Evolutionary conservation across 2,329 filamentous ascomycete genomes (phyloP).

Genomic region (Ceratocystis diversiconidia): DNA sequence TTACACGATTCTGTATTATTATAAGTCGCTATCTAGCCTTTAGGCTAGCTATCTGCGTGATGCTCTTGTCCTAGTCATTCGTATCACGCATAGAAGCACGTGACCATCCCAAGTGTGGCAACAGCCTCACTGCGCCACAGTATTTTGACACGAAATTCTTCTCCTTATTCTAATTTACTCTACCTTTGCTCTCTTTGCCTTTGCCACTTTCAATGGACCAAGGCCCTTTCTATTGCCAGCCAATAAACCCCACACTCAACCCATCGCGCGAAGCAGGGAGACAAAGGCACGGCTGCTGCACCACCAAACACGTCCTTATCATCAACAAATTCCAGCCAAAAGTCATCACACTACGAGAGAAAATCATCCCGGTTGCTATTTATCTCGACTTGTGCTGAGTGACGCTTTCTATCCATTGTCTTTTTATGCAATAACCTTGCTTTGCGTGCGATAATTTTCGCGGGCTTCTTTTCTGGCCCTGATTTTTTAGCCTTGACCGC

Average conservation of each 20-base stretch:
- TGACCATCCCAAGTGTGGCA: background rate
- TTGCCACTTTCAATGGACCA: background rate
- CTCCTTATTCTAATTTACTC: background rate
- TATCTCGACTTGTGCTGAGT: background rate
- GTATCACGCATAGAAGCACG: background rate
- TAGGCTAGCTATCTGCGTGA: too few relatives aligned
- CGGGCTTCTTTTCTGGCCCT: background rate
- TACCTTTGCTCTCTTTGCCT: background rate
- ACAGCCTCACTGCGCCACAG: background rate
- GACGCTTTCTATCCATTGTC: background rate
- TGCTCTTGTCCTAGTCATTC: background rate
- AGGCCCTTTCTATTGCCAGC: background rate
- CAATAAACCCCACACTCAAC: slow-evolving; percentile 10
- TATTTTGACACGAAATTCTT: background rate
- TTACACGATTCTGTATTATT: too few relatives aligned
- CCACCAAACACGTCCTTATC: slow-evolving; percentile 8
- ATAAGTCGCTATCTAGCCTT: too few relatives aligned
- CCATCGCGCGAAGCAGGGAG: slow-evolving; percentile 9
- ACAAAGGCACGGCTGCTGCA: slow-evolving; percentile 4
- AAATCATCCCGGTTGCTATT: slow-evolving; percentile 3
- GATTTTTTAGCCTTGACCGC: slow-evolving; percentile 7
- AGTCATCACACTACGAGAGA: background rate
- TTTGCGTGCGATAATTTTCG: background rate
- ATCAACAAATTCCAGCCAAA: background rate
- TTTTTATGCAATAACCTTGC: slow-evolving; percentile 1